Conservation (phyloP, 2,329 filamentous ascomycete genomes). For the Fusarium stilboides region DNA sequence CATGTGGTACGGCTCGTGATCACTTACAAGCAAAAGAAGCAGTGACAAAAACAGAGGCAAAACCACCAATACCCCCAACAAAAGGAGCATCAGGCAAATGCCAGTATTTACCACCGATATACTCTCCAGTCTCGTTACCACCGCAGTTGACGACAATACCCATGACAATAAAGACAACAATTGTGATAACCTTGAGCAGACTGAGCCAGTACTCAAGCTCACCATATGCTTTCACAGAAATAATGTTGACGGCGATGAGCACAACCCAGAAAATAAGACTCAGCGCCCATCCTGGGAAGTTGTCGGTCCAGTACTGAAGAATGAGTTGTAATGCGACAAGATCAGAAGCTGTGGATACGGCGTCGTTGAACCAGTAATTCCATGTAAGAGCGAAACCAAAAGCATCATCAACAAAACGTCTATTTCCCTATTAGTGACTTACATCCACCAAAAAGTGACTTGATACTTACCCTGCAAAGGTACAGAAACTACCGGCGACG, state of each 20-base stretch:
- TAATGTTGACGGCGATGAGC: constrained; percentile 62
- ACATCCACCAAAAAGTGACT: constrained; percentile 56
- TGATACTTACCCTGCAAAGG: constrained; percentile 57
- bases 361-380: constrained; percentile 79
- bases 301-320: constrained; percentile 73
- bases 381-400: constrained; percentile 70
- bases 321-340: constrained; percentile 68
- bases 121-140: constrained; percentile 66
- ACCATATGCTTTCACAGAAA: constrained; percentile 55
- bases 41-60: constrained; percentile 71
- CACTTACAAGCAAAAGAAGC: constrained; percentile 69
- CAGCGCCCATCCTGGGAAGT: constrained; percentile 74
- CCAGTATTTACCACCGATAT: constrained; percentile 73
- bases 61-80: constrained; percentile 75
- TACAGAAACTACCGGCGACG: constrained; percentile 70
- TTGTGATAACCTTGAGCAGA: constrained; percentile 67
- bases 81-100: constrained; percentile 73
- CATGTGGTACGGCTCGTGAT: constrained; percentile 10
- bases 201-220: constrained; percentile 71
- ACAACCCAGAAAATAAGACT: constrained; percentile 74
- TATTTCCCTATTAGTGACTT: constrained; percentile 11
- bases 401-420: constrained; percentile 67
- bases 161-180: constrained; percentile 74
- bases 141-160: constrained; percentile 69
- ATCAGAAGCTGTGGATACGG: constrained; percentile 68